phyloP scores from a whole-genome alignment of 2,329 filamentous ascomycete genomes.

The Trichoderma asperellum region DNA sequence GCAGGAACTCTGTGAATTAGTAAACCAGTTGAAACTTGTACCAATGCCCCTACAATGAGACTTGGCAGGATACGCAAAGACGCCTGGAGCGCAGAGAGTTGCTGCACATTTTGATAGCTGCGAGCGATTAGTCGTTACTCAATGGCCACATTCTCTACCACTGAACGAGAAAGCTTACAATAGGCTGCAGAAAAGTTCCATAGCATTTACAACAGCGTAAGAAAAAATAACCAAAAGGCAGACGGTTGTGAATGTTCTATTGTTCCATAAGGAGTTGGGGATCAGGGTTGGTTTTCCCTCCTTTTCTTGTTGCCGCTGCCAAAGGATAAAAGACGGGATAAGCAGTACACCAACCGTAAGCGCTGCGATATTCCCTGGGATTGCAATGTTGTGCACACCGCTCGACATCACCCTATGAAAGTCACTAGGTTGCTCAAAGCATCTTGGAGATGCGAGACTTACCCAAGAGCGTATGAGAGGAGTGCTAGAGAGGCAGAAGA shows the following conservation, averaged over 20 bases:
- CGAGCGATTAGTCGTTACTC: constrained; percentile 35
- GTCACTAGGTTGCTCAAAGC: background rate
- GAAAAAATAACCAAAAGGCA: constrained; percentile 52
- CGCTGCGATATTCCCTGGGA: constrained; percentile 26
- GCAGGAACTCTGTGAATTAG: constrained; percentile 47
- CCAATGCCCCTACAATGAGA: constrained; percentile 47
- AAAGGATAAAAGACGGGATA: constrained; percentile 29
- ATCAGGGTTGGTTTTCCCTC: constrained; percentile 41
- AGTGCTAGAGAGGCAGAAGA: constrained; percentile 52
- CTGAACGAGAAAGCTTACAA: constrained; percentile 5
- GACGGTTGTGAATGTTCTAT: constrained; percentile 54
- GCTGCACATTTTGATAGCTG: constrained; percentile 55
- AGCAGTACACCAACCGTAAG: constrained; percentile 17
- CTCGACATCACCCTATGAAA: background rate
- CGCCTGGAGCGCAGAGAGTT: constrained; percentile 49
- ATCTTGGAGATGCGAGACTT: constrained; percentile 44
- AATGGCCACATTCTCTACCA: background rate
- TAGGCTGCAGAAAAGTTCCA: constrained; percentile 43
- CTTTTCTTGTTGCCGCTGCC: constrained; percentile 29
- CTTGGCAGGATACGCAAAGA: constrained; percentile 54
- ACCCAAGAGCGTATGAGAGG: constrained; percentile 56
- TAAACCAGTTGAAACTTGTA: constrained; percentile 50
- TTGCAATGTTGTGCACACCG: background rate
- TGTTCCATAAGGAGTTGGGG: constrained; percentile 61
- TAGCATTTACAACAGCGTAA: constrained; percentile 48